Percentiles rank a stretch among this genome's conserved stretches.
Conservation (phyloP, 345 rosid genomes). For the Brassica nigra region DNA sequence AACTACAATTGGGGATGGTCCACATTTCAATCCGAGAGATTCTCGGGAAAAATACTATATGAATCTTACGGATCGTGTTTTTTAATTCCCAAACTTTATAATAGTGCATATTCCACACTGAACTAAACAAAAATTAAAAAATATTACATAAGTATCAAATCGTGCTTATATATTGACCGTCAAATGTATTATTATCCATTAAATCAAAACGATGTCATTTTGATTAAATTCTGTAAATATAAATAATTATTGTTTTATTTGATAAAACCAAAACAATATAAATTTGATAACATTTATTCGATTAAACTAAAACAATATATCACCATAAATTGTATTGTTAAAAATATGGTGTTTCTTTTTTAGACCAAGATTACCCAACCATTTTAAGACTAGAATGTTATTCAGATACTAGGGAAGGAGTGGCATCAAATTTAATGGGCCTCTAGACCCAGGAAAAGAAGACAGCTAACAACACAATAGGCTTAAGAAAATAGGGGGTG, state of each 20-base stretch:
- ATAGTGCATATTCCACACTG: neutral
- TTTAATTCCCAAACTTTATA: no score
- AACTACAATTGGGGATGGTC: neutral
- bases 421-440: neutral
- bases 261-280: no score
- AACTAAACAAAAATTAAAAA: neutral
- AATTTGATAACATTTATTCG: no score
- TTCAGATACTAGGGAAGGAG: neutral
- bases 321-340: neutral
- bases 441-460: neutral
- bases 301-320: neutral
- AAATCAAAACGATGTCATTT: neutral
- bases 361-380: neutral
- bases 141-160: no score
- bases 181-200: neutral
- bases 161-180: neutral
- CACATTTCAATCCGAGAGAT: no score
- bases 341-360: neutral
- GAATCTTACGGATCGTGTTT: no score
- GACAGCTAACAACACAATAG: neutral
- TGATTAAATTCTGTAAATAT: neutral
- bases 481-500: neutral
- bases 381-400: neutral
- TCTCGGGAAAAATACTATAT: no score
- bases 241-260: no score